These are phyloP conservation scores for Pseudocercospora eumusae DNA, from an alignment of 2,329 filamentous ascomycete genomes.

Conservation along the genomic window DNA sequence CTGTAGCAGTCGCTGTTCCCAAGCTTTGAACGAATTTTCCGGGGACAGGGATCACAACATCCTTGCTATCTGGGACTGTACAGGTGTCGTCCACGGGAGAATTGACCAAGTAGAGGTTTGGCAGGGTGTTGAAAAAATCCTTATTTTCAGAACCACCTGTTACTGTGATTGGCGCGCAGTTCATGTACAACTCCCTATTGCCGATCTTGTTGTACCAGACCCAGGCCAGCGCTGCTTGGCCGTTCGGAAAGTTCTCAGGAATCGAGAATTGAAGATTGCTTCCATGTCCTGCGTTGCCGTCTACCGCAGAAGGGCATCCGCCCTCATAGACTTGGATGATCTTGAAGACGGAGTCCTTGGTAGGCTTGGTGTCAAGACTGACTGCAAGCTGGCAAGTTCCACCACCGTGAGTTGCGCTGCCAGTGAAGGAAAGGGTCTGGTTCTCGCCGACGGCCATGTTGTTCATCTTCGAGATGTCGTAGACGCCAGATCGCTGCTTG, in stretches of 20 bases:
- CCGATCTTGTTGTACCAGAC: conserved; percentile 86
- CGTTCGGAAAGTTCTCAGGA: conserved; percentile 73
- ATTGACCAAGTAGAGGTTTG: conserved; percentile 69
- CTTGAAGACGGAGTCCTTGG: conserved; percentile 70
- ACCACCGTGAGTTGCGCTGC: conserved; percentile 78
- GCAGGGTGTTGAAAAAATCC: conserved; percentile 64
- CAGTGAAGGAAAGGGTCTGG: conserved; percentile 66
- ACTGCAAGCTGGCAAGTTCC: conserved; percentile 87
- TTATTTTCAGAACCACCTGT: too few species aligned
- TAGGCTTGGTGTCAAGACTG: conserved; percentile 72
- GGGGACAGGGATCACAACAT: too few species aligned
- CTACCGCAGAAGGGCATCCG: conserved; percentile 75
- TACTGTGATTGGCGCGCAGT: conserved; percentile 81
- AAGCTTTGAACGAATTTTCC: too few species aligned
- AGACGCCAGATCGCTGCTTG: too few species aligned
- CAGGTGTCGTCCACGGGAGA: too few species aligned
- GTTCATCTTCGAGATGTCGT: too few species aligned
- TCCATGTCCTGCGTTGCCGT: conserved; percentile 45
- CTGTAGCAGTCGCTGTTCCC: too few species aligned
- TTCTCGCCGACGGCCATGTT: conserved; percentile 63
- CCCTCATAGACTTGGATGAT: conserved; percentile 87
- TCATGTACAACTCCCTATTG: conserved; percentile 91
- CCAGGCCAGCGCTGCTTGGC: conserved; percentile 78
- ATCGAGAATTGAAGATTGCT: conserved; percentile 70
- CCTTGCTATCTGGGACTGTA: too few species aligned